These are phyloP conservation scores for Metschnikowia reukaufii DNA, from an alignment of 805 yeast genomes.

Conservation along the genomic window DNA sequence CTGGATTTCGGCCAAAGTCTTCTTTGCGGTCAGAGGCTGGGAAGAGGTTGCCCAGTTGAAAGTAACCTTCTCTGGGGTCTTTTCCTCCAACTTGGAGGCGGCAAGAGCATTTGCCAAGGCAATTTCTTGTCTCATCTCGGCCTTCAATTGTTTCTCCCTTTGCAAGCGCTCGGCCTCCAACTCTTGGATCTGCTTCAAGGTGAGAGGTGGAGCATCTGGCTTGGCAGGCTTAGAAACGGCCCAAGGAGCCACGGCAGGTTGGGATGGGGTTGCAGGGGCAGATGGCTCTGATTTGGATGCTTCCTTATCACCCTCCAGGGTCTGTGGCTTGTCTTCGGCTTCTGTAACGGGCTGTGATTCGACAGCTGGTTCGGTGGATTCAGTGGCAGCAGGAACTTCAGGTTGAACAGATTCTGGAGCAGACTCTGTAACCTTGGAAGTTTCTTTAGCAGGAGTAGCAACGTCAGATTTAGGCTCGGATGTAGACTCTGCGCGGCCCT, in stretches of 20 bases:
- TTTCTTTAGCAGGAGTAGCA: background rate
- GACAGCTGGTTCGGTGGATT: background rate
- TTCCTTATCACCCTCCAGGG: background rate
- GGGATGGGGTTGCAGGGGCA: background rate
- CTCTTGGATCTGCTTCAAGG: conserved; percentile 53
- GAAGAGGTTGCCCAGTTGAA: conserved; percentile 44
- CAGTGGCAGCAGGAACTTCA: background rate
- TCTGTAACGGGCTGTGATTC: background rate
- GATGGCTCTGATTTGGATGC: background rate
- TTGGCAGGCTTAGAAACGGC: conserved; percentile 30
- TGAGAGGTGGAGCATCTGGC: conserved; percentile 34
- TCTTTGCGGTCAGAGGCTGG: conserved; percentile 34
- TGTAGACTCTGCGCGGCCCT: background rate
- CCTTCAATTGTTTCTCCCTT: conserved; percentile 39
- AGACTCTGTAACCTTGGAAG: background rate
- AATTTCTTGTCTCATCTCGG: conserved; percentile 31
- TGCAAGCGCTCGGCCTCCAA: conserved; percentile 46
- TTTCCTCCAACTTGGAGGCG: conserved; percentile 27
- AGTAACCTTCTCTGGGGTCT: conserved; percentile 26
- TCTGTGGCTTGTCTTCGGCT: background rate
- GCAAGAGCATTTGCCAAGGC: conserved; percentile 22
- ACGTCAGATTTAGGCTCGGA: background rate
- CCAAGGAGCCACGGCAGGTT: conserved; percentile 51
- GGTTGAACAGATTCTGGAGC: background rate
- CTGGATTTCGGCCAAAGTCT: conserved; percentile 62